Conservation (phyloP, 371 early-diverging fungal species). For the Batrachochytrium dendrobatidis region DNA sequence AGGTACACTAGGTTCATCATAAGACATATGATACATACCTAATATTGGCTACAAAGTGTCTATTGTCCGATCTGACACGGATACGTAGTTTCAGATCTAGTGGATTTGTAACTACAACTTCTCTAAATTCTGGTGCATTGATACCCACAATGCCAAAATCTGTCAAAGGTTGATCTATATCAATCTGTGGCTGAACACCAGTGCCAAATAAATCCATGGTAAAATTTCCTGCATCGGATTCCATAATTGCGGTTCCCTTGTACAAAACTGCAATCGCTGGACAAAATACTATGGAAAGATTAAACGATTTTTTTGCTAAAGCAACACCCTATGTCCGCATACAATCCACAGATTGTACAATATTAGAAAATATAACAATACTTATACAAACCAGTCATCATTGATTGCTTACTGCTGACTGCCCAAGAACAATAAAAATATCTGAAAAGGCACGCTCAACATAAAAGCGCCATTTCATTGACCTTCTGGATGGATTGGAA, state of each 20-base stretch:
- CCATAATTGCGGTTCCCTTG: constrained; percentile 20
- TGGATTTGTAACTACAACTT: constrained; percentile 26
- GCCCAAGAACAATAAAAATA: constrained; percentile 17
- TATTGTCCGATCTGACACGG: constrained; percentile 18
- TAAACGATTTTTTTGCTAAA: constrained; percentile 17
- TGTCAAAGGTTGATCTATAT: constrained; percentile 13
- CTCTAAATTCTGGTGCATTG: constrained; percentile 33
- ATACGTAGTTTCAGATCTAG: constrained; percentile 18
- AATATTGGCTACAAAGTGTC: constrained; percentile 18
- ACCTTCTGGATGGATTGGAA: constrained; percentile 33
- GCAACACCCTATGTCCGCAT: constrained; percentile 31
- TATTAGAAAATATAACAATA: no score
- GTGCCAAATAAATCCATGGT: constrained; percentile 21
- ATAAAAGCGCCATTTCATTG: constrained; percentile 29
- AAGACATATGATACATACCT: constrained; percentile 8
- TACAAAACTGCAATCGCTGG: constrained; percentile 28
- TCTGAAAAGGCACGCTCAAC: constrained; percentile 29
- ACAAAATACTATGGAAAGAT: constrained; percentile 24
- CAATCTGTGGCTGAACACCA: constrained; percentile 30
- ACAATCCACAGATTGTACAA: no score
- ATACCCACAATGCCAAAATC: constrained; percentile 46
- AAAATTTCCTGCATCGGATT: constrained; percentile 30
- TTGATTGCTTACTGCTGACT: no score
- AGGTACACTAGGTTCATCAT: background rate
- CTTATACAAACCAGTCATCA: no score